Percentiles rank a stretch among this genome's conserved stretches.
Evolutionary conservation across 106 monocot genomes (phyloP).

Genomic region (Dendrobium nobile): DNA sequence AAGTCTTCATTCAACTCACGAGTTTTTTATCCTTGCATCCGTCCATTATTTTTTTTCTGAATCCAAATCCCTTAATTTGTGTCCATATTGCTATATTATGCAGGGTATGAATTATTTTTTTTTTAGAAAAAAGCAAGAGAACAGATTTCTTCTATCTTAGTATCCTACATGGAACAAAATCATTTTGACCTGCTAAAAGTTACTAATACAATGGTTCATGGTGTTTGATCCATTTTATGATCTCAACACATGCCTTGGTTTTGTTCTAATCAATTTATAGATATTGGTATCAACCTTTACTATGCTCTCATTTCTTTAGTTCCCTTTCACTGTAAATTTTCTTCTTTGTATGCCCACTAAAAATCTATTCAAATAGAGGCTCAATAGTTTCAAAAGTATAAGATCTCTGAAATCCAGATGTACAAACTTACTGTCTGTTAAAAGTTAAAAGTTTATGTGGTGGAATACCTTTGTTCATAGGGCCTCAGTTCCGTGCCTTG

Average conservation of each 20-base stretch:
- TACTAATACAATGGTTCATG: neutral
- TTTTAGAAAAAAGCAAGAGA: neutral
- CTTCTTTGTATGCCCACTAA: neutral
- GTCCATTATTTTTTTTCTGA: neutral
- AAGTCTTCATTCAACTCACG: too few relatives aligned
- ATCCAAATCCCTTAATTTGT: neutral
- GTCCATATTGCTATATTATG: neutral
- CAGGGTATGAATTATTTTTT: neutral
- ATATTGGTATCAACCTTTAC: neutral
- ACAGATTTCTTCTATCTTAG: neutral
- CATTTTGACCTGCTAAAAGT: neutral
- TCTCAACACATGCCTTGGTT: neutral
- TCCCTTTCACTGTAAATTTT: neutral
- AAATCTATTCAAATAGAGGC: neutral
- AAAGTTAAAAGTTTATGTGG: too few relatives aligned
- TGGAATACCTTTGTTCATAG: too few relatives aligned
- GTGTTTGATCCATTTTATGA: neutral
- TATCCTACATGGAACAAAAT: neutral
- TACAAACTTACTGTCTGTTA: neutral
- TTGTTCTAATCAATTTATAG: constrained; percentile 4
- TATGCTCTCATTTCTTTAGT: neutral
- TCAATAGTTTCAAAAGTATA: neutral
- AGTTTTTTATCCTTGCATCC: neutral
- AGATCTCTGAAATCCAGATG: neutral
- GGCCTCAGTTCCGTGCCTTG: too few relatives aligned